phyloP scores from a whole-genome alignment of 768 basidiomycete genomes.

The Lentinula raphanica region DNA sequence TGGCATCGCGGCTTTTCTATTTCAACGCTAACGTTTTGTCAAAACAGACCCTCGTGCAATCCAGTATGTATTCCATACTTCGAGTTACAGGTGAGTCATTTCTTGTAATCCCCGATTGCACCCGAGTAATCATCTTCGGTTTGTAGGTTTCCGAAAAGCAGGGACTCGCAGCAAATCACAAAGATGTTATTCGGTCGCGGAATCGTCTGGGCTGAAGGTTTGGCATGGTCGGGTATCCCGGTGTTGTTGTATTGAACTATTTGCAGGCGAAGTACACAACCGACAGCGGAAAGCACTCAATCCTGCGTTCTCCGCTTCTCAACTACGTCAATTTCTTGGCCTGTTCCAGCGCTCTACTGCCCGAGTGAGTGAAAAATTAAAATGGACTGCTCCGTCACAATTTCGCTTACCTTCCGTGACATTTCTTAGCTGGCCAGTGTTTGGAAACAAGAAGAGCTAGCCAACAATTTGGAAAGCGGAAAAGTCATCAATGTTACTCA shows the following conservation, averaged over 20 bases:
- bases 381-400: too few relatives aligned
- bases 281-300: constrained; percentile 29
- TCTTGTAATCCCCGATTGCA: background rate
- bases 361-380: background rate
- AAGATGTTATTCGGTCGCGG: constrained; percentile 17
- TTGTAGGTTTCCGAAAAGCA: constrained; percentile 20
- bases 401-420: background rate
- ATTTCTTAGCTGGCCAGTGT: constrained; percentile 19
- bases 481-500: constrained; percentile 17
- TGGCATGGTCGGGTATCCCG: background rate
- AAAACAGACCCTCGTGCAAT: constrained; percentile 6
- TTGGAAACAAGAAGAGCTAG: constrained; percentile 4
- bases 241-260: too few relatives aligned
- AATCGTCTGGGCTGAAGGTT: constrained; percentile 23
- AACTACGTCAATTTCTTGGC: constrained; percentile 20
- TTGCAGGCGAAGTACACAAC: constrained; percentile 16
- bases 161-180: constrained; percentile 13
- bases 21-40: background rate
- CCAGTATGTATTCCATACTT: constrained; percentile 22
- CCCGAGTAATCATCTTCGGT: constrained; percentile 11
- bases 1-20: too few relatives aligned
- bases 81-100: background rate
- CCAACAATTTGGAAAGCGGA: background rate
- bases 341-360: constrained; percentile 22
- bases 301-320: constrained; percentile 24